Conservation (phyloP, 371 early-diverging fungal species). For the Mucor mucedo region DNA sequence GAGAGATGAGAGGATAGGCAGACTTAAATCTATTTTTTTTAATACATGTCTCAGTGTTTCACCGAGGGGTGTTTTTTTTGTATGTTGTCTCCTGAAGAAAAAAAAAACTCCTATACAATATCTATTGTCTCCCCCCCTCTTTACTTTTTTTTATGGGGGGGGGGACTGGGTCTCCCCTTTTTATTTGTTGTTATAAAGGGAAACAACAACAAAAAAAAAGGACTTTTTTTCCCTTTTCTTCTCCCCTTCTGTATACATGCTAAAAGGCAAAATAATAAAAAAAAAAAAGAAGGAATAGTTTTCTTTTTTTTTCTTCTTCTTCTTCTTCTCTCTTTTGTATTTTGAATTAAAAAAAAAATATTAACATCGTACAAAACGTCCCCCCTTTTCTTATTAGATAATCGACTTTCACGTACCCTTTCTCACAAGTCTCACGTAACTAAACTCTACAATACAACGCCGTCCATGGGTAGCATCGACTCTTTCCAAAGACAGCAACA, state of each 20-base stretch:
- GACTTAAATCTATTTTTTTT: too few species aligned
- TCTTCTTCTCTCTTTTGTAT: too few species aligned
- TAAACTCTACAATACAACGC: conserved; percentile 25
- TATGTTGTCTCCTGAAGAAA: too few species aligned
- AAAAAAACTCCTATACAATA: not conserved
- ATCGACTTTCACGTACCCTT: conserved; percentile 14
- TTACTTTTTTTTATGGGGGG: not conserved
- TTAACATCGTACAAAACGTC: conserved; percentile 10
- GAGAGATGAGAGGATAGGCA: not conserved
- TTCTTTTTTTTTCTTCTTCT: too few species aligned
- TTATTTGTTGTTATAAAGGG: not conserved
- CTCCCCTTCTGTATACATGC: conserved; percentile 10
- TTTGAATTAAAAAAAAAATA: too few species aligned
- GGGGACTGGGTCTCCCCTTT: not conserved
- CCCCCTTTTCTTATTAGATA: conserved; percentile 4
- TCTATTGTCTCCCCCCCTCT: too few species aligned
- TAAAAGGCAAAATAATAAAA: conserved; percentile 10
- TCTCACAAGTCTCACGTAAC: conserved; percentile 22
- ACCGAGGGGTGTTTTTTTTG: too few species aligned
- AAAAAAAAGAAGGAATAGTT: not conserved
- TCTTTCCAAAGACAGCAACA: conserved; percentile 8
- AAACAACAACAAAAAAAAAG: not conserved
- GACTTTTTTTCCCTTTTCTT: not conserved
- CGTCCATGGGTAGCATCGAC: conserved; percentile 8
- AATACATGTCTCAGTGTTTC: too few species aligned